These are phyloP conservation scores for Pestalotiopsis sp. DNA, from an alignment of 2,329 filamentous ascomycete genomes.

Conservation along the genomic window DNA sequence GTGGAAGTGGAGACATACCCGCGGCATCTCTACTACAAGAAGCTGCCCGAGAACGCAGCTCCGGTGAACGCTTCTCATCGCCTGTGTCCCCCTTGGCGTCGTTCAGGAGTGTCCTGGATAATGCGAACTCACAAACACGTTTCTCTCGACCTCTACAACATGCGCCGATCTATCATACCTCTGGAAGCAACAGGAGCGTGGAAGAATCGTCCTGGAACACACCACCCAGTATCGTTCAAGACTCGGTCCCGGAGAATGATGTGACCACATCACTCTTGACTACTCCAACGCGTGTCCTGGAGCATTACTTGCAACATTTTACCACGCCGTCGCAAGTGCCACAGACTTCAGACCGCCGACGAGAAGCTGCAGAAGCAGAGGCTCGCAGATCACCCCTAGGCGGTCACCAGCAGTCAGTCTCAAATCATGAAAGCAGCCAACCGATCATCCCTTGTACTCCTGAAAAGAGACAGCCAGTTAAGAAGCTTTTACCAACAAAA, in stretches of 20 bases:
- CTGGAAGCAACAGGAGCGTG: conserved; percentile 3
- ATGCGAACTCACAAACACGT: conserved; percentile 31
- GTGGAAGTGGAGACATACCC: not conserved
- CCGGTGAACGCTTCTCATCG: conserved; percentile 17
- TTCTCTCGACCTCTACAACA: not conserved
- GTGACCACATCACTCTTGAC: conserved; percentile 33
- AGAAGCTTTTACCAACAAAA: not conserved
- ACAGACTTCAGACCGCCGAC: no score
- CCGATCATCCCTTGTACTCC: conserved; percentile 16
- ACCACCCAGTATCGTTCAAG: conserved; percentile 54
- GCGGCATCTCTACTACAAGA: no score
- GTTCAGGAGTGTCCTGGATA: conserved; percentile 48
- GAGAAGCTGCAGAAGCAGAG: not conserved
- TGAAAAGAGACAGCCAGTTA: not conserved
- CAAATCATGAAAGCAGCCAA: not conserved
- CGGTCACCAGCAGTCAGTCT: not conserved
- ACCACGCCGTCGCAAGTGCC: conserved; percentile 27
- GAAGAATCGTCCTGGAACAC: conserved; percentile 42
- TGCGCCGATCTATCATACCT: not conserved
- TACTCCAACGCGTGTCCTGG: conserved; percentile 54
- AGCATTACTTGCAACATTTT: conserved; percentile 47
- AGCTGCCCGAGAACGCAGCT: not conserved
- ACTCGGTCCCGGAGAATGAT: conserved; percentile 53
- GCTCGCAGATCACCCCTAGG: not conserved
- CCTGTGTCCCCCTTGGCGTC: conserved; percentile 40